These are phyloP conservation scores for Rubia peregrina DNA, from an alignment of 305 asterid genomes.

Conservation along the genomic window DNA sequence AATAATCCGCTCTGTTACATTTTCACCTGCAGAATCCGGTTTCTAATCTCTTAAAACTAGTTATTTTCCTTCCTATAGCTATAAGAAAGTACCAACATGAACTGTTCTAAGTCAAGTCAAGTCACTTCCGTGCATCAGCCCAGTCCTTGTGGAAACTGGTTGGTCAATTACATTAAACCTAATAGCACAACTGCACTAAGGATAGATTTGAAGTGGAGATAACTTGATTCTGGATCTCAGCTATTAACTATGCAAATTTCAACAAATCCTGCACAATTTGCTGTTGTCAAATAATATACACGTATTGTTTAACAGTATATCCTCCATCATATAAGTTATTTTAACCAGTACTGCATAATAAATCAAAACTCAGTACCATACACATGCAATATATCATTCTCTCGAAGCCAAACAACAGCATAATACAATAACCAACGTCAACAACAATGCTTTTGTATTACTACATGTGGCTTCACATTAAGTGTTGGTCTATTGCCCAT, in stretches of 20 bases:
- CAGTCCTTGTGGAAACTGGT: not conserved
- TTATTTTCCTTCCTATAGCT: not conserved
- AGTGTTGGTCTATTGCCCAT: not conserved
- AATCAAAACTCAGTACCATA: not conserved
- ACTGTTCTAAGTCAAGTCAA: not conserved
- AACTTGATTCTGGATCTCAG: not conserved
- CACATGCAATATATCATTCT: not conserved
- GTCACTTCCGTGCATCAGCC: too few relatives aligned
- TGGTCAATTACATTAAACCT: not conserved
- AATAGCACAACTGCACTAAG: not conserved
- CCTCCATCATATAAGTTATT: not conserved
- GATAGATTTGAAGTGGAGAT: too few relatives aligned
- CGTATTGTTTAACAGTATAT: not conserved
- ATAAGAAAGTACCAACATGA: not conserved
- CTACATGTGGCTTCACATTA: not conserved
- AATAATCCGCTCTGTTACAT: not conserved
- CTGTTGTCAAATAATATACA: not conserved
- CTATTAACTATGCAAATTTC: not conserved
- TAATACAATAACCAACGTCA: not conserved
- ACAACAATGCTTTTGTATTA: not conserved
- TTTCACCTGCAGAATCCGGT: not conserved
- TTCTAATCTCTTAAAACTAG: not conserved
- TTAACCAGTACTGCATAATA: not conserved
- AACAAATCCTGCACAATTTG: not conserved
- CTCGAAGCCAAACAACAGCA: not conserved